Evolutionary conservation across 352 stramenopile species (phyloP), one percentile per base, ranked within the genome.

Genomic region (Pythium periplocum): DNA sequence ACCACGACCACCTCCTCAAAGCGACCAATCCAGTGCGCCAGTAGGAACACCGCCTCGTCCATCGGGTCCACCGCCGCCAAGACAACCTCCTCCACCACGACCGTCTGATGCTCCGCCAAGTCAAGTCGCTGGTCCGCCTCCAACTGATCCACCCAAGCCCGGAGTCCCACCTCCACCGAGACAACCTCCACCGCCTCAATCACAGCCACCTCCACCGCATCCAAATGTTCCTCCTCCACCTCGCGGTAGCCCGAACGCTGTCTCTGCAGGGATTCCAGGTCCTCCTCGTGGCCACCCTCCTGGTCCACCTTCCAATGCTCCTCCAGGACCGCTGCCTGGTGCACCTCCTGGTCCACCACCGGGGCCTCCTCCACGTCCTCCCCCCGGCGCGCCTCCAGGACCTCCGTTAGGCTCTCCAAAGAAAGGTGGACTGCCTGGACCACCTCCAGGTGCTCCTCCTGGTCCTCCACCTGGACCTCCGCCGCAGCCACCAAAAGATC

Each of bases 401-500:
- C 53, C 62, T 4, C 67, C 63, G 11, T 34, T 45, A 26, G 68
- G 62, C n/a, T 47, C 66, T 6, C 61, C 66, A 2, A 50, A 43
- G 3, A 61, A 67, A 7, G 57, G 57, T 38, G 62, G 69, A 4
- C 57, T 64, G 0, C 62, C 71, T 6, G 66, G 57, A 12, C 74
- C 73, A 3, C 75, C 79, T 2, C 66, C 68, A 17, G 75, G 78
- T 33, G 69, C 62, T 38, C 77, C 75, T 31, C 75, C 71, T 1
- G 71, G 56, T 1, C 73, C 79, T 12, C 79, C 75, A 32, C 73
- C 68, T 5, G 71, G 75, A 2, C 59, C 73, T 40, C 69, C 75
- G 2, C 77, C 77, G 2, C 65, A 74, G 31, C 78, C 78, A 8
- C 79, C 74, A 17, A 81, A 75, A 45, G 70, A 70, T 5, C 66